A percentile compares a stretch with the other conserved stretches of the same genome.
Conservation (phyloP, 192 early-diverging fungal species). For the Coemansia erecta region DNA sequence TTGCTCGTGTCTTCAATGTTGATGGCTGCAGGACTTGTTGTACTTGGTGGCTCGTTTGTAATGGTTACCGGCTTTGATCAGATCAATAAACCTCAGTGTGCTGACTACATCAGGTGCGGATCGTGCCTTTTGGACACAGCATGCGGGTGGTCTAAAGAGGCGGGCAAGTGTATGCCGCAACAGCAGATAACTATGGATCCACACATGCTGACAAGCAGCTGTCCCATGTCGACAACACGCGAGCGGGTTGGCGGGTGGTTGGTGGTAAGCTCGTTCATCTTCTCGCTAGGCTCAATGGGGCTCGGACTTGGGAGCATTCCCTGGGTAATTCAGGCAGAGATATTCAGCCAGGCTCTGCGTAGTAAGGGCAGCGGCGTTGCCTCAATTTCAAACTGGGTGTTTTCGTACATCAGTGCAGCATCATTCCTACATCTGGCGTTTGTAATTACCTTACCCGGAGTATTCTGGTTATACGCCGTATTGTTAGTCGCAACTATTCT, state of each 20-base stretch:
- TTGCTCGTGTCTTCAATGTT: slow-evolving; percentile 17
- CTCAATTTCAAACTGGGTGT: slow-evolving; percentile 25
- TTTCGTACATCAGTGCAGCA: slow-evolving; percentile 26
- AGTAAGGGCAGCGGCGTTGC: slow-evolving; percentile 28
- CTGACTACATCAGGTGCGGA: slow-evolving; percentile 19
- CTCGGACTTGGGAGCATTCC: slow-evolving; percentile 32
- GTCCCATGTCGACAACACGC: slow-evolving; percentile 9
- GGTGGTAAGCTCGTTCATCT: slow-evolving; percentile 20
- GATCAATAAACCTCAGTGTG: slow-evolving; percentile 20
- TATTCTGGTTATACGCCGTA: slow-evolving; percentile 32
- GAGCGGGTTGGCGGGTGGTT: slow-evolving; percentile 24
- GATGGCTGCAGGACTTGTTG: slow-evolving; percentile 22
- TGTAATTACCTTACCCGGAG: slow-evolving; percentile 18
- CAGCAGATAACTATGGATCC: background rate
- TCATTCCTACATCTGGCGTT: slow-evolving; percentile 33
- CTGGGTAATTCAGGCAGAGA: slow-evolving; percentile 34
- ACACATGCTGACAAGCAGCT: slow-evolving; percentile 10
- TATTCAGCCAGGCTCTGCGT: slow-evolving; percentile 33
- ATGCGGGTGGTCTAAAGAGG: slow-evolving; percentile 23
- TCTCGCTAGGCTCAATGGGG: slow-evolving; percentile 22
- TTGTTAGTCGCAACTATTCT: slow-evolving; percentile 8
- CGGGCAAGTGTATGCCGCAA: slow-evolving; percentile 6
- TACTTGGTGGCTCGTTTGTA: slow-evolving; percentile 31
- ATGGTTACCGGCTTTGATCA: slow-evolving; percentile 32
- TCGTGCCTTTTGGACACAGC: slow-evolving; percentile 27